Conservation (phyloP, 2,329 filamentous ascomycete species). For the Bipolaris zeicola region DNA sequence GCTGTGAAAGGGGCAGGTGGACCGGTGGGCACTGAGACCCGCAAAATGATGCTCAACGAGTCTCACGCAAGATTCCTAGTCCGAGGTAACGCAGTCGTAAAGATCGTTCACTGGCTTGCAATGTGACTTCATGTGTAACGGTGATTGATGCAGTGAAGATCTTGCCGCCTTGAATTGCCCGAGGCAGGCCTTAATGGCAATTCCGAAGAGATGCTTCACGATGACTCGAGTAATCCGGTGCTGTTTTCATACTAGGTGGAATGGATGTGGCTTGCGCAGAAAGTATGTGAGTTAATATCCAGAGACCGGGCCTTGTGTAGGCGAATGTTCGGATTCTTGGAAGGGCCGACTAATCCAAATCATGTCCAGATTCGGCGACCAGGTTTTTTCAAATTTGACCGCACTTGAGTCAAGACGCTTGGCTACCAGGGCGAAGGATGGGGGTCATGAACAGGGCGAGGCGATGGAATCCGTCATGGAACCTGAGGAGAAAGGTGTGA, state of each 20-base stretch:
- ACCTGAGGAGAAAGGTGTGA: not conserved
- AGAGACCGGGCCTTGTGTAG: conserved; percentile 11
- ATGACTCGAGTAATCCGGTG: not conserved
- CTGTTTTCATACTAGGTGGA: not conserved
- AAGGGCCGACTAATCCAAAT: conserved; percentile 25
- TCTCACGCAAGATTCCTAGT: not conserved
- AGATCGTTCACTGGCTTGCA: not conserved
- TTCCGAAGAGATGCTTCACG: not conserved
- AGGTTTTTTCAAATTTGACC: conserved; percentile 11
- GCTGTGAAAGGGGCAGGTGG: not conserved
- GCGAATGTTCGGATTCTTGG: conserved; percentile 12
- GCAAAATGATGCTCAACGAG: not conserved
- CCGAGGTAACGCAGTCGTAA: not conserved
- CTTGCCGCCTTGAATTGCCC: conserved; percentile 1
- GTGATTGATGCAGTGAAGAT: conserved; percentile 16
- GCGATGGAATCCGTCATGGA: not conserved
- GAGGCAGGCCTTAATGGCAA: not conserved
- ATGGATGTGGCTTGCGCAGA: conserved; percentile 5
- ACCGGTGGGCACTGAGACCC: not conserved
- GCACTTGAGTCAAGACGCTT: not conserved
- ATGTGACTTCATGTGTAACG: not conserved
- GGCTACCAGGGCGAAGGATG: not conserved
- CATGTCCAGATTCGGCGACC: conserved; percentile 8
- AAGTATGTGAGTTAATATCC: conserved; percentile 36
- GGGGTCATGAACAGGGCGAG: not conserved